Base-by-base conservation (phyloP, 2,329 filamentous ascomycete genomes). In the Atkinsonella hypoxylon region DNA sequence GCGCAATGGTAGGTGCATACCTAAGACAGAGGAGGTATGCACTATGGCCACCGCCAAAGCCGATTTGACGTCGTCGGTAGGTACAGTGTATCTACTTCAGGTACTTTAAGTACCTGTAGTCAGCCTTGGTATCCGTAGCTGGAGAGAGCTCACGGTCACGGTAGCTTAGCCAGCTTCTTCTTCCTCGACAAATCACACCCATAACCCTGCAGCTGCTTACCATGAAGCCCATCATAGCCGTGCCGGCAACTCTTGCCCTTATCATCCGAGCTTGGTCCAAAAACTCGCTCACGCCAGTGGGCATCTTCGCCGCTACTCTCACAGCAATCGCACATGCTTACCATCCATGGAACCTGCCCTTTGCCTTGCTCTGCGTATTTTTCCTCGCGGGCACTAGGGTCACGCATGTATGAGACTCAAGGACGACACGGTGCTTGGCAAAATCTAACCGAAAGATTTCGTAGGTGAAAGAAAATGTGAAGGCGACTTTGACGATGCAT, bases 291-390 rank as follows among this genome's bases (percentile, higher is more conserved):
- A 97, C 91, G 0, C 79, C 84, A 0, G 70, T 75, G 7, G 91
- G 90, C 54, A 79, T 95, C 58, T 58, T 84, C 38, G 78, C 79
- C 12, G 91, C 91, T 3, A 73, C 75, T 5, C 60, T 85, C 42
- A 95, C 90, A 4, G 90, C 89, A 4, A 66, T 78, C 44, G 79
- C 85, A 11, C 93, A 98, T 66, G 89, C 89, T 15, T 70, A 90
- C n/a, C 90, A 97, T 67, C 91, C 91, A 3, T 96, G 89, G 84
- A 87, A 87, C 53, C 73, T 90, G n/a, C 90, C 89, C n/a, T 94
- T 96, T 69, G 78, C 78, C 30, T 75, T 96, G 11, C 75, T 97
- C 2, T 78, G 79, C 47, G 78, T 89, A 36, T 97, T 97, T 72
- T 97, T 95, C 67, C 71, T 95, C 3, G 81, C 85, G 4, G 93